Conservation (phyloP, 75 land plant species). For the Adiantum capillusveneris region DNA sequence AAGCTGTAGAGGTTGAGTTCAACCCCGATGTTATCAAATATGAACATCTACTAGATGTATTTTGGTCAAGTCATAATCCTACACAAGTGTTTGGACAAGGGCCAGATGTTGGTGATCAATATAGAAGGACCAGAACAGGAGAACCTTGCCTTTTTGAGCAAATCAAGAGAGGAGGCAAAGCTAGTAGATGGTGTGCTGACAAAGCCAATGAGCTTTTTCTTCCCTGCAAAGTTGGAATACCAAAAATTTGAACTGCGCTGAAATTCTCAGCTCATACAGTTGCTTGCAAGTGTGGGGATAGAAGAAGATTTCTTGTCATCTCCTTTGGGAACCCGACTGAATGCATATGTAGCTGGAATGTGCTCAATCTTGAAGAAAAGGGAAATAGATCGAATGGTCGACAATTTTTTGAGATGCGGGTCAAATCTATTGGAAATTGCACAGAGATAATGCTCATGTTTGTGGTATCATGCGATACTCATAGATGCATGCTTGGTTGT, state of each 20-base stretch:
- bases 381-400: constrained; percentile 45
- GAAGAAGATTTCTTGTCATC: constrained; percentile 67
- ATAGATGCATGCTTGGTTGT: too few species aligned
- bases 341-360: constrained; percentile 82
- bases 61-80: too few species aligned
- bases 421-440: constrained; percentile 36
- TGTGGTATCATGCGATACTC: too few species aligned
- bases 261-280: constrained; percentile 52
- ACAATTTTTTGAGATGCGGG: constrained; percentile 52
- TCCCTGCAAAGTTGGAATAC: constrained; percentile 89
- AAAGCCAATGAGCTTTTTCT: constrained; percentile 48
- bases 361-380: constrained; percentile 55
- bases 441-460: constrained; percentile 4
- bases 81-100: too few species aligned
- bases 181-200: constrained; percentile 40
- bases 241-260: constrained; percentile 95
- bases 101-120: too few species aligned
- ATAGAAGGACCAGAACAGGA: constrained; percentile 63
- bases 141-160: constrained; percentile 54
- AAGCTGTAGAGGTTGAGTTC: constrained; percentile 81
- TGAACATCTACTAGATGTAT: too few species aligned
- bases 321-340: constrained; percentile 55
- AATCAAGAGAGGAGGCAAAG: constrained; percentile 64
- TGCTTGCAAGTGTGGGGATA: constrained; percentile 52
- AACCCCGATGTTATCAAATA: too few species aligned